A percentile compares a stretch with the other conserved stretches of the same genome.
These are phyloP conservation scores for Pholiota molesta DNA, from an alignment of 768 basidiomycete species.

Conservation along the genomic window DNA sequence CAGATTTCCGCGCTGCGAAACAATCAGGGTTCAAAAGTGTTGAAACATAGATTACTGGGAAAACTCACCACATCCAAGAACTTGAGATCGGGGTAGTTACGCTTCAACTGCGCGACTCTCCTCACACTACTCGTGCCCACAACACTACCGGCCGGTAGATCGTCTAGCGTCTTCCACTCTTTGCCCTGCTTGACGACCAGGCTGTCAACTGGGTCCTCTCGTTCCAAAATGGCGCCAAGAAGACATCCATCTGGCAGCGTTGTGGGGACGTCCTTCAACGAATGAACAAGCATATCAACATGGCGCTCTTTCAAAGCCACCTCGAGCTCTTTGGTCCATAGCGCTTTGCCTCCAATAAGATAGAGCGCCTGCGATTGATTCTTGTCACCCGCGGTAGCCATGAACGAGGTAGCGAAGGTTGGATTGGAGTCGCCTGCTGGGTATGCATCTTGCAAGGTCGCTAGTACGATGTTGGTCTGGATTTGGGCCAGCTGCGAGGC, in stretches of 20 bases:
- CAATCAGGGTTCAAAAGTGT: constrained; percentile 1
- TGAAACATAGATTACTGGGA: neutral
- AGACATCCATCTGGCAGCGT: constrained; percentile 81
- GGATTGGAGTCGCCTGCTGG: constrained; percentile 44
- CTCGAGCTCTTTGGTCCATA: constrained; percentile 98
- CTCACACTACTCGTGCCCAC: constrained; percentile 97
- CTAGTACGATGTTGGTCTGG: constrained; percentile 83
- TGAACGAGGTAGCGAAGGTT: constrained; percentile 48
- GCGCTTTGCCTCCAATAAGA: constrained; percentile 84
- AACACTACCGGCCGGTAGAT: constrained; percentile 85
- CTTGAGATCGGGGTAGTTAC: constrained; percentile 71
- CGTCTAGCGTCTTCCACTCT: constrained; percentile 71
- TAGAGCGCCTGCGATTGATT: constrained; percentile 89
- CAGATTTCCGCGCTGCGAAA: constrained; percentile 80
- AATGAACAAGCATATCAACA: constrained; percentile 93
- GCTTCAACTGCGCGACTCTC: constrained; percentile 86
- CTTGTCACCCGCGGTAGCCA: constrained; percentile 80
- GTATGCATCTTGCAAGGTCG: constrained; percentile 58
- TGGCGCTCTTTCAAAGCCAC: constrained; percentile 69
- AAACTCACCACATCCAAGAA: constrained; percentile 88
- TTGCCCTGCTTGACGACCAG: constrained; percentile 81
- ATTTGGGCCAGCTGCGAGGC: constrained; percentile 87
- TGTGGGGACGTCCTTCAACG: constrained; percentile 93
- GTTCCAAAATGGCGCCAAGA: constrained; percentile 80
- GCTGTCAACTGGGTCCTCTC: constrained; percentile 90